Evolutionary conservation across 495 filamentous ascomycete genomes (phyloP).

Genomic region (Entonaema liquescens): DNA sequence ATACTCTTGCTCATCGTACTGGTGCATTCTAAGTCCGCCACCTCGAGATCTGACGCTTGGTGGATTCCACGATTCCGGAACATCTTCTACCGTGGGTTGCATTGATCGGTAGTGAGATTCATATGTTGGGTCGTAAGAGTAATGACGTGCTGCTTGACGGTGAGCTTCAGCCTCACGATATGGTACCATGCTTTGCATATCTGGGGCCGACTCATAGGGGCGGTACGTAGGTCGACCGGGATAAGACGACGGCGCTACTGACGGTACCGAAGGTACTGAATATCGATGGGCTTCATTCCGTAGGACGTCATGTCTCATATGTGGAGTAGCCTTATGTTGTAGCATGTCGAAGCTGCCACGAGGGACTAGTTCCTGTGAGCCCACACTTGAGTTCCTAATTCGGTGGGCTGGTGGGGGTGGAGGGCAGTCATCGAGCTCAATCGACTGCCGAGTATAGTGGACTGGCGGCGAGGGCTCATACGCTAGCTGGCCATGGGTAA

Average conservation of each 20-base stretch:
- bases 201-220: slow-evolving; percentile 55
- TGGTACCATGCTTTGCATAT: slow-evolving; percentile 40
- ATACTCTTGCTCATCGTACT: slow-evolving; percentile 49
- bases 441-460: slow-evolving; percentile 26
- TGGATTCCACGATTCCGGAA: slow-evolving; percentile 58
- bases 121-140: slow-evolving; percentile 59
- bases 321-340: slow-evolving; percentile 47
- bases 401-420: slow-evolving; percentile 58
- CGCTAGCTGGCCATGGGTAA: slow-evolving; percentile 21
- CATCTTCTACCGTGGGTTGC: slow-evolving; percentile 76
- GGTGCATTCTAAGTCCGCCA: slow-evolving; percentile 49
- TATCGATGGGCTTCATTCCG: slow-evolving; percentile 58
- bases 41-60: slow-evolving; percentile 57
- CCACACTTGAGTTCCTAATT: slow-evolving; percentile 51
- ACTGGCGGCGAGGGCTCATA: slow-evolving; percentile 27
- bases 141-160: slow-evolving; percentile 51
- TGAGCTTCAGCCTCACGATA: slow-evolving; percentile 43
- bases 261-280: slow-evolving; percentile 44
- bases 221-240: slow-evolving; percentile 59
- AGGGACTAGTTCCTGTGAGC: slow-evolving; percentile 45
- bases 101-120: slow-evolving; percentile 59
- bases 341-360: slow-evolving; percentile 45
- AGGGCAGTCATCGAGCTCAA: slow-evolving; percentile 50
- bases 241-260: slow-evolving; percentile 47
- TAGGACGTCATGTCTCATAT: slow-evolving; percentile 60